Evolutionary conservation across 495 filamentous ascomycete genomes (phyloP), one percentile per base, ranked within the genome.

Genomic region (Penicillium pulvis): DNA sequence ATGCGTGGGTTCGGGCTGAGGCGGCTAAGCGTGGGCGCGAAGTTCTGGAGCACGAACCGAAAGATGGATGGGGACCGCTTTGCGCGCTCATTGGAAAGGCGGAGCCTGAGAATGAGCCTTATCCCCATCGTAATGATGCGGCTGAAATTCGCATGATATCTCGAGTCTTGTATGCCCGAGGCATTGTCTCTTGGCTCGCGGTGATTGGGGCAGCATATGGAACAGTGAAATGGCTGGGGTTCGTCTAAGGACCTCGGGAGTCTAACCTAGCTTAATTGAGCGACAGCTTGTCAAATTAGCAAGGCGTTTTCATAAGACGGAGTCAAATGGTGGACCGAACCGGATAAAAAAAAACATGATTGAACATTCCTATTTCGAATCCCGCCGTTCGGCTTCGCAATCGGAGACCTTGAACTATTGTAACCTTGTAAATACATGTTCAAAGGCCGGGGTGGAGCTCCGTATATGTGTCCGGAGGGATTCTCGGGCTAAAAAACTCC

Each of bases 21-120:
- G 58, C 58, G 30, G 39, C 45, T 17, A 60, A 56, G n/a, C 58
- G 58, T 17, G 58, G 52, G 1, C 45, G 51, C 7, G 35, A 60
- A n/a, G 58, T 60, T n/a, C 35, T 75, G 12, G 69, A 71, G 52
- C 72, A 61, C 43, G 54, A 53, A 53, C 65, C 69, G 24, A 55
- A 56, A 14, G 62, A 67, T 26, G 71, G 72, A 52, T 74, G 67
- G 67, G 60, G 39, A 30, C 55, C 69, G 20, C 56, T 75, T 16
- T 74, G 69, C 45, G 42, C 44, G 20, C 68, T 71, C 51, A 16
- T 75, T 19, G 65, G 64, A 24, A 63, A 66, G 60, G 33, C 53
- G 11, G 23, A 46, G 16, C 61, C 61, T 1, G 26, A 26, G 36
- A 49, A 65, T 28, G 57, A 63, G 55, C 55, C 59, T n/a, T 72